Base-by-base conservation (phyloP, 768 basidiomycete species). In the Tulasnella sp. region DNA sequence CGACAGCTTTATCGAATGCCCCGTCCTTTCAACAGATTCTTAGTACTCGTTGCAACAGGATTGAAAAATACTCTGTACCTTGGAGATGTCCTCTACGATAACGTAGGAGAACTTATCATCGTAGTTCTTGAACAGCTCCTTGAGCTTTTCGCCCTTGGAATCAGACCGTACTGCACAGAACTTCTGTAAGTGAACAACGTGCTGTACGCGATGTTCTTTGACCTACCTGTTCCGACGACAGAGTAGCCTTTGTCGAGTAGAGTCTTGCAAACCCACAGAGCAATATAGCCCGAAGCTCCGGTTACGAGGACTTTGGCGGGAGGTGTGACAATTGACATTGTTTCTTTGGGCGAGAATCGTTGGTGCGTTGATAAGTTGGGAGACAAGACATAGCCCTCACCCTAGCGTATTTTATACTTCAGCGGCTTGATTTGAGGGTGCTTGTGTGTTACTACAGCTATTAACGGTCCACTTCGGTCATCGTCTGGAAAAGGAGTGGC, bases 61-160 rank as follows among this genome's bases (percentile, higher is more conserved):
- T 68, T 19, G 38, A 9, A 69, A 11, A 1, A 31, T n/a, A 25
- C 29, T 25, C 38, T 42, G 22, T 36, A 88, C 88, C 73, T 64
- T 45, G 37, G 40, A 42, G 25, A 76, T 76, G 67, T 76, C 75
- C 22, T 88, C 86, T 0, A 94, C 92, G 29, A 93, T 83, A 29
- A 87, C 87, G 54, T 89, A 81, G 78, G 91, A 89, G 79, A 93
- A 88, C 72, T 85, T 87, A 77, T 88, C 87, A 70, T 87, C 88
- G 75, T 86, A 87, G 0, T 83, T 80, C 19, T 85, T 84, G 82
- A 91, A 91, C 71, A 85, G 77, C 29, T 90, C 83, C 73, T 84
- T 82, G 75, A 94, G 83, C 79, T 88, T 87, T 1, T 86, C 82
- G 1, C 87, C 89, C 81, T 93, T 93, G n/a, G 83, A 84, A 14